These are phyloP conservation scores for Medicago truncatula DNA, from an alignment of 306 rosid species.

Conservation along the genomic window DNA sequence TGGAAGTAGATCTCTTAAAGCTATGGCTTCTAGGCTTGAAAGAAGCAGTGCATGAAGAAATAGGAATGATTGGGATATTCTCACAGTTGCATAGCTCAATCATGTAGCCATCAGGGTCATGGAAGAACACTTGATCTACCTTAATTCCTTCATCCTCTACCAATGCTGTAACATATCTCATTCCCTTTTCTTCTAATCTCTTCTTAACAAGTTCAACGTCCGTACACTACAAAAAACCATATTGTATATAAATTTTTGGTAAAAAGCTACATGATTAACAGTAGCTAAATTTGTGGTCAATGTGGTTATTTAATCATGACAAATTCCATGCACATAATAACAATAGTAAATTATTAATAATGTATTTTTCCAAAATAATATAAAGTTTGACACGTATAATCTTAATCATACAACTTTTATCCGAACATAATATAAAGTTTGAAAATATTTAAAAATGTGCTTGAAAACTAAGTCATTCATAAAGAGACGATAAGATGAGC, in stretches of 20 bases:
- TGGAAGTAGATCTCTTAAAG: conserved; percentile 59
- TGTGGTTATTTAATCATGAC: background rate
- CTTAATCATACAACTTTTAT: no score
- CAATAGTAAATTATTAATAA: no score
- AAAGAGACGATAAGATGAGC: background rate
- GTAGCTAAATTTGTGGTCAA: no score
- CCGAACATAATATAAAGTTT: no score
- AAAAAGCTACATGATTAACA: background rate
- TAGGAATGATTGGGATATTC: conserved; percentile 71
- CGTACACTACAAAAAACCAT: conserved; percentile 61
- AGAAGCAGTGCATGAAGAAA: conserved; percentile 58
- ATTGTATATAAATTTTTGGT: background rate
- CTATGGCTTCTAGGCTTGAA: conserved; percentile 61
- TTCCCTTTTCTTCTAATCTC: conserved; percentile 74
- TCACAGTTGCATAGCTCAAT: conserved; percentile 80
- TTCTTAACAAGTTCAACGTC: conserved; percentile 78
- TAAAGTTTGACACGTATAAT: background rate
- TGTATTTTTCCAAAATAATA: no score
- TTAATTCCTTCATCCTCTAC: conserved; percentile 66
- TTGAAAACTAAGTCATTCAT: background rate
- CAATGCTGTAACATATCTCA: conserved; percentile 73
- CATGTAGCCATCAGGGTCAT: conserved; percentile 91
- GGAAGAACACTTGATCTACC: conserved; percentile 85
- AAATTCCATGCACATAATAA: no score
- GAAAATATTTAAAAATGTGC: background rate